A percentile compares a stretch with the other conserved stretches of the same genome.
phyloP scores from a whole-genome alignment of 164 flowering plant genomes.

The Stephania japonica region DNA sequence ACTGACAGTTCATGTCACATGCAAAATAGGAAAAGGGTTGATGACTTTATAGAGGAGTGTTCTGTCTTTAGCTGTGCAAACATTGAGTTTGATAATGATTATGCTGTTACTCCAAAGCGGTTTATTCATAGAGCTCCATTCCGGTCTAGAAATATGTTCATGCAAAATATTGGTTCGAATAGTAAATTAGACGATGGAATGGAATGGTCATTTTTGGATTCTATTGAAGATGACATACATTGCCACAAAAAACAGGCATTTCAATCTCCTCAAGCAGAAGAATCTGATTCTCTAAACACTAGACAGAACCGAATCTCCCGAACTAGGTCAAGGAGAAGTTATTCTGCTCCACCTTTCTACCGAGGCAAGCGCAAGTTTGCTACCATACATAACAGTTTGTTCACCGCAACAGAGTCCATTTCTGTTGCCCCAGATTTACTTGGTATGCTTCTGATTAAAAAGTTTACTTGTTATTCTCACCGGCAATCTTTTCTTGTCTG shows the following conservation, averaged over 20 bases:
- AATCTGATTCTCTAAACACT: conserved; percentile 11
- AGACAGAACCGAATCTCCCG: conserved; percentile 10
- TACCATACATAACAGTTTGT: conserved; percentile 18
- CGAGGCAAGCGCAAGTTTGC: conserved; percentile 43
- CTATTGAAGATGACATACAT: conserved; percentile 2
- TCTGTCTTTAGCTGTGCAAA: conserved; percentile 16
- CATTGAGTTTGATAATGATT: conserved; percentile 13
- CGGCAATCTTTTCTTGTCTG: conserved; percentile 3
- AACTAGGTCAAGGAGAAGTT: conserved; percentile 50
- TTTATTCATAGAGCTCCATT: conserved; percentile 10
- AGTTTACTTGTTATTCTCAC: neutral
- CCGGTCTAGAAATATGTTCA: conserved; percentile 12
- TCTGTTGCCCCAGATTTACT: conserved; percentile 17
- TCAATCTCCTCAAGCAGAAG: conserved; percentile 13
- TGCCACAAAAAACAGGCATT: conserved; percentile 6
- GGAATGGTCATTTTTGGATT: conserved; percentile 22
- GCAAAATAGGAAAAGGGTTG: conserved; percentile 18
- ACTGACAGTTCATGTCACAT: conserved; percentile 16
- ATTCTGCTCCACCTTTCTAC: conserved; percentile 86
- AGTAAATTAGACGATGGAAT: conserved; percentile 18
- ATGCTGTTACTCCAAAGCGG: conserved; percentile 14
- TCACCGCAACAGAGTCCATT: conserved; percentile 13
- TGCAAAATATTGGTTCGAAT: conserved; percentile 14
- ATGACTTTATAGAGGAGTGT: conserved; percentile 20
- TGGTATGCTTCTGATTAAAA: conserved; percentile 22